Base-by-base conservation (phyloP, 1,139 yeast species). In the Kodamaea anthophila region DNA sequence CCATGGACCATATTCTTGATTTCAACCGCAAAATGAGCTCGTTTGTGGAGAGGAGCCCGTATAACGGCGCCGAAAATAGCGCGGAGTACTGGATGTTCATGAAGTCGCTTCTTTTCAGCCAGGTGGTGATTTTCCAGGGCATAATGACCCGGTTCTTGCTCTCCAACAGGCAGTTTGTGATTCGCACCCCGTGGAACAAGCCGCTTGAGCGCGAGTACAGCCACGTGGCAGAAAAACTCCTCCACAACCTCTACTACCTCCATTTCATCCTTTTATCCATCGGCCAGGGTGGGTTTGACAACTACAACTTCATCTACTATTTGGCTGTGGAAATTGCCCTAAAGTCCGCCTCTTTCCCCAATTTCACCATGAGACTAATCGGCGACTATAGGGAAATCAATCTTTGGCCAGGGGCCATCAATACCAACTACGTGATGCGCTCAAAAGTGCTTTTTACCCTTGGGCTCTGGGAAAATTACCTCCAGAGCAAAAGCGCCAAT, bases 251-350 rank as follows among this genome's bases (percentile, higher is more conserved):
- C n/a, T 77, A 69, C 42, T 59, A 73, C 36, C 35, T 75, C 30
- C 70, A 77, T 37, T 78, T 72, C 42, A 61, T 80, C 5, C 50
- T 79, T 9, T 64, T 72, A 22, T 61, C 74, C 12, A 66, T 81
- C 11, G 91, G 93, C 0, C 69, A 72, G 23, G 81, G 84, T 1
- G 86, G 86, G 1, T 81, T 82, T 47, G 82, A 78, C 31, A 65
- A 74, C 13, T 81, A 75, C 48, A 78, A 77, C 42, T 80, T 77
- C 48, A 75, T 78, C n/a, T 72, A 74, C 41, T 61, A 69, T 28
- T 53, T 76, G 4, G 51, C 74, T 11, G 37, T 74, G 5, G 84
- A 77, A 33, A 31, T 58, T 43, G 65, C 32, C 26, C 70, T 43
- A 32, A 62, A 38, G 49, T 59, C 46, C 37, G 10, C 10, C 12